Conservation (phyloP, 257 asterid species). For the Leptodermis oblonga region DNA sequence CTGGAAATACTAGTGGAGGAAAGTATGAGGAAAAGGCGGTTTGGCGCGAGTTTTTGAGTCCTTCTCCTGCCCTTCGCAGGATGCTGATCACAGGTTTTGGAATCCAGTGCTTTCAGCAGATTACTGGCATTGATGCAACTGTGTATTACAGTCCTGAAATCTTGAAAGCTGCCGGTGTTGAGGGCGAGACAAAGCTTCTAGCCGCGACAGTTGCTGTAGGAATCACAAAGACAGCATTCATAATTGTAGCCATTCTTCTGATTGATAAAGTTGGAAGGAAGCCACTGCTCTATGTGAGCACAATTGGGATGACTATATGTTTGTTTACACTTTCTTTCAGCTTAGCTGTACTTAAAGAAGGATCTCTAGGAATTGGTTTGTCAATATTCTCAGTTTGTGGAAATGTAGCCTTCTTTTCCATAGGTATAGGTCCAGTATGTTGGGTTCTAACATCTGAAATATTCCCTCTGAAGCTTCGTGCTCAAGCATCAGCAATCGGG, state of each 20-base stretch:
- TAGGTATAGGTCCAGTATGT: constrained; percentile 86
- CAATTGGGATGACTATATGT: constrained; percentile 83
- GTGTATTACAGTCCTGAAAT: constrained; percentile 92
- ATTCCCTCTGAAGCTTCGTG: constrained; percentile 73
- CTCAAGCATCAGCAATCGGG: constrained; percentile 88
- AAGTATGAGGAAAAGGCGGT: constrained; percentile 48
- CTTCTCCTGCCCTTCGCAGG: constrained; percentile 63
- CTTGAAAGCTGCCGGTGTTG: constrained; percentile 66
- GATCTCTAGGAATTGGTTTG: constrained; percentile 38
- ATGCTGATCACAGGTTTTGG: constrained; percentile 85
- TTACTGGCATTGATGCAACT: constrained; percentile 88
- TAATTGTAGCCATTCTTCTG: constrained; percentile 63
- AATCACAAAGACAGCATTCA: constrained; percentile 62
- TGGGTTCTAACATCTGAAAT: constrained; percentile 93
- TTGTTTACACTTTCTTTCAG: constrained; percentile 48
- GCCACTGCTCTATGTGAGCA: constrained; percentile 85
- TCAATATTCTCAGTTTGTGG: constrained; percentile 64
- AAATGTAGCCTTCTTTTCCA: constrained; percentile 81
- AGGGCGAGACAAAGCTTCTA: constrained; percentile 56
- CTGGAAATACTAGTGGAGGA: constrained; percentile 31
- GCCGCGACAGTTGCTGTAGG: constrained; percentile 96
- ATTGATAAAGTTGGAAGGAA: constrained; percentile 79
- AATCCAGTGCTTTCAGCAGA: constrained; percentile 85
- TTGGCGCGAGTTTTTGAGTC: constrained; percentile 66
- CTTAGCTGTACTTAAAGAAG: constrained; percentile 43